phyloP scores from a whole-genome alignment of 495 filamentous ascomycete genomes.

The Friedmanniomyces simplex region DNA sequence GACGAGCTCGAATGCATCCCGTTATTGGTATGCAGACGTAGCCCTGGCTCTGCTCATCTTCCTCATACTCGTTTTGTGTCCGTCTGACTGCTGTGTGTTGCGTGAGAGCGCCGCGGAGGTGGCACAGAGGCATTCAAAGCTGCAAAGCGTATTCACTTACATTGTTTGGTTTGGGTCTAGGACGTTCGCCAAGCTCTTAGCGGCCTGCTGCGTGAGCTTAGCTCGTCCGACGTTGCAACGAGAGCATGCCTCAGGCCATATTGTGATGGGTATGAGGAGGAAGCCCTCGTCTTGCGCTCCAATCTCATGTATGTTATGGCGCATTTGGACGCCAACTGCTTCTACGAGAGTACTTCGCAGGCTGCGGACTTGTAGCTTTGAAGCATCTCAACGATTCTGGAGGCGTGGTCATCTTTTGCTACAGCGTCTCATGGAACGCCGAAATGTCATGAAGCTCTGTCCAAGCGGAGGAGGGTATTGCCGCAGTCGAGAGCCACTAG shows the following conservation, averaged over 20 bases:
- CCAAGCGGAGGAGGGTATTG: background rate
- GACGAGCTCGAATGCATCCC: background rate
- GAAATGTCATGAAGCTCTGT: no score
- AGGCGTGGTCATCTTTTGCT: no score
- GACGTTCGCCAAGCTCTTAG: no score
- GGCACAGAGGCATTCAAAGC: background rate
- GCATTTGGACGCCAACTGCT: background rate
- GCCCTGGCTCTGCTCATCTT: background rate
- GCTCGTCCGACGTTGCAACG: background rate
- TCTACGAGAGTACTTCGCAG: background rate
- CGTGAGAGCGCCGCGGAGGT: background rate
- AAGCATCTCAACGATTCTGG: no score
- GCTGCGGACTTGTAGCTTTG: no score
- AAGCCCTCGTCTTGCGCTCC: background rate
- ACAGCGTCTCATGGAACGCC: no score
- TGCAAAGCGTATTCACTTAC: no score
- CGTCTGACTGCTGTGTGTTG: background rate
- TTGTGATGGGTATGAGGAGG: background rate
- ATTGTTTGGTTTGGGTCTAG: no score
- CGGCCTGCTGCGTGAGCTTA: background rate
- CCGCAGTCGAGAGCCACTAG: background rate
- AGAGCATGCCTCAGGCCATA: background rate
- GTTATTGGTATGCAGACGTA: constrained; percentile 2
- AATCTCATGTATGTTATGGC: background rate
- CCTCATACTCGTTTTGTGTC: background rate